A percentile compares a stretch with the other conserved stretches of the same genome.
phyloP scores from a whole-genome alignment of 2,329 filamentous ascomycete genomes.

The Calonectria hongkongensis region DNA sequence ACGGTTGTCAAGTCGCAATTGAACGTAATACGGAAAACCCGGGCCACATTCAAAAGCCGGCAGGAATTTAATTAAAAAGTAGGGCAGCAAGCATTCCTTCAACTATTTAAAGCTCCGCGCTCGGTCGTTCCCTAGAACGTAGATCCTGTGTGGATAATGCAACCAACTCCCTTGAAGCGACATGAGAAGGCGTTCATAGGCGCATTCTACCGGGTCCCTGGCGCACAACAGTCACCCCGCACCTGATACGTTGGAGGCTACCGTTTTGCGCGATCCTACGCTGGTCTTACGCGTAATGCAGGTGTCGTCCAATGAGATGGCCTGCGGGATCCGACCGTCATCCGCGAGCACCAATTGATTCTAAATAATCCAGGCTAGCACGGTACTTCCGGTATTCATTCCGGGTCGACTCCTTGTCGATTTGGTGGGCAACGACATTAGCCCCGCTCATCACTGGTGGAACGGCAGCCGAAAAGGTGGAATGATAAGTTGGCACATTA shows the following conservation, averaged over 20 bases:
- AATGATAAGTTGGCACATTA: too few species aligned
- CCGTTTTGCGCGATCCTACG: conserved; percentile 1
- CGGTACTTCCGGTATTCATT: neutral
- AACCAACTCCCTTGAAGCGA: conserved; percentile 7
- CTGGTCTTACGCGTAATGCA: neutral
- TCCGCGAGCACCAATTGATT: neutral
- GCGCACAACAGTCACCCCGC: neutral
- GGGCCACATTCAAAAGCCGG: neutral
- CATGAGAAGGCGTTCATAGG: neutral
- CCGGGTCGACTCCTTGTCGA: neutral
- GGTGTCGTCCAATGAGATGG: neutral
- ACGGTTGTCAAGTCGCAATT: too few species aligned
- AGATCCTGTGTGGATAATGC: neutral
- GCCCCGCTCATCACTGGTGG: neutral
- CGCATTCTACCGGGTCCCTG: neutral
- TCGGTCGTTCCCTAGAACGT: neutral
- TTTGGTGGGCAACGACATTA: neutral
- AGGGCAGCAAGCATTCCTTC: neutral
- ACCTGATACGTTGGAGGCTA: neutral
- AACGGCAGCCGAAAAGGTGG: too few species aligned
- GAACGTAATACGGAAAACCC: neutral
- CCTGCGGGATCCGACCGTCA: neutral
- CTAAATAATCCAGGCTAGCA: neutral
- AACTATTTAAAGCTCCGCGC: neutral
- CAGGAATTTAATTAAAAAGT: neutral